Evolutionary conservation across 306 rosid species (phyloP), one percentile per base, ranked within the genome.

Genomic region (Quercus agrifolia): DNA sequence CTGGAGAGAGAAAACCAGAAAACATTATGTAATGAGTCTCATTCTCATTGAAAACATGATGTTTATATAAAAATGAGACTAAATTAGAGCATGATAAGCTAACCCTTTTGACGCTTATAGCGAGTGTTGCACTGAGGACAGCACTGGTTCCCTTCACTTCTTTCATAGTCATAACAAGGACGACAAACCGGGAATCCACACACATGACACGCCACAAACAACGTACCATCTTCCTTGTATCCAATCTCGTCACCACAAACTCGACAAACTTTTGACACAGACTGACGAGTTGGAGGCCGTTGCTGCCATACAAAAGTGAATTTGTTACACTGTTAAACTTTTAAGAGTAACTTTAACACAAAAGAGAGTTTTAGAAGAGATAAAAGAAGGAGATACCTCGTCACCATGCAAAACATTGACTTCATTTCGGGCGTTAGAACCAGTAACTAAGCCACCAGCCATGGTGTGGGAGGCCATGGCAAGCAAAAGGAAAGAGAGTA

Each of bases 81-180:
- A 6, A 77, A 57, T 46, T 31, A 70, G 19, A 61, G 35, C 51
- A 23, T 15, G 5, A 27, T 13, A 67, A 21, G 35, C 81, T 28
- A 52, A 92, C 98, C 97, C 85, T 86, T 93, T 13, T 90, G 98
- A 61, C 96, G 99, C 88, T 88, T 93, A 63, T 96, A 93, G 78
- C 93, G 97, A 49, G 90, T 86, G 81, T 87, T 96, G 86, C 99
- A 93, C 76, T 96, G 98, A 56, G 99, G 98, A 58, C 99, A 96
- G 67, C 83, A 79, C 83, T 90, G 97, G 59, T 82, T 89, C 28
- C 99, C 99, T 83, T 96, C 99, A 75, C 97, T 90, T 82, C 99
- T 89, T 77, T 96, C 98, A 66, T 96, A 93, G 31, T 90, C 97
- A 46, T 93, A 96, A 76, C 99, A 96, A 31, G 99, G 98, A 25